Percentiles rank a stretch among this genome's conserved stretches.
Evolutionary conservation across 2,329 filamentous ascomycete genomes (phyloP).

Genomic region (Parastagonospora avenae): DNA sequence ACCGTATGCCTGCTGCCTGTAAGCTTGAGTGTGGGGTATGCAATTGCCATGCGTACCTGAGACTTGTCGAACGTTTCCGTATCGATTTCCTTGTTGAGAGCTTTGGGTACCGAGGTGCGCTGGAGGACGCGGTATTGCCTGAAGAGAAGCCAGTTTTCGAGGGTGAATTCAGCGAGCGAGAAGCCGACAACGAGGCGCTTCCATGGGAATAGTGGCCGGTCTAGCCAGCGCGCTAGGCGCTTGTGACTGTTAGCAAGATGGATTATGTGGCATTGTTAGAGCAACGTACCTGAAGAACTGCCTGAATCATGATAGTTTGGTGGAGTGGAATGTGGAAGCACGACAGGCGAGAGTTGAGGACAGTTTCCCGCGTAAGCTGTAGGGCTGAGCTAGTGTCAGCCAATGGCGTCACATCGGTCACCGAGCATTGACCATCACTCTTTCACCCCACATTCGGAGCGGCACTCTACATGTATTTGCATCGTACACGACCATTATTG

Average conservation of each 20-base stretch:
- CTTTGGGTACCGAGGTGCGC: slow-evolving; percentile 78
- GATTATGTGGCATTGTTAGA: neutral
- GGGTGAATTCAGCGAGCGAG: slow-evolving; percentile 85
- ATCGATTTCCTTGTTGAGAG: slow-evolving; percentile 85
- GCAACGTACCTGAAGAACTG: slow-evolving; percentile 37
- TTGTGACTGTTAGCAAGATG: slow-evolving; percentile 34
- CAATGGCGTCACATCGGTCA: slow-evolving; percentile 1
- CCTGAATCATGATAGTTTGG: slow-evolving; percentile 42
- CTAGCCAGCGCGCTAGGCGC: slow-evolving; percentile 81
- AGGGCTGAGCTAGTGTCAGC: slow-evolving; percentile 18
- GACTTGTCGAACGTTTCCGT: slow-evolving; percentile 93
- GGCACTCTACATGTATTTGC: no score
- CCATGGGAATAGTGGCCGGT: slow-evolving; percentile 94
- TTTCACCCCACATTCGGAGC: neutral
- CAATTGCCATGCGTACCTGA: slow-evolving; percentile 57
- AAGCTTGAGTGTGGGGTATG: slow-evolving; percentile 18
- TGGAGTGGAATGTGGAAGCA: slow-evolving; percentile 10
- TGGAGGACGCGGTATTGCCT: slow-evolving; percentile 90
- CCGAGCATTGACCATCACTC: neutral
- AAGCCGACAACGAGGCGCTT: slow-evolving; percentile 96
- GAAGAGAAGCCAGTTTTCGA: slow-evolving; percentile 86
- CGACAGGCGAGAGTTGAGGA: slow-evolving; percentile 29
- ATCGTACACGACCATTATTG: neutral
- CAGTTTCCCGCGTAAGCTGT: slow-evolving; percentile 16
- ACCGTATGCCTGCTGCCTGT: slow-evolving; percentile 70